A percentile compares a stretch with the other conserved stretches of the same genome.
Evolutionary conservation across 305 asterid species (phyloP).

Genomic region (Fraxinus platypoda): DNA sequence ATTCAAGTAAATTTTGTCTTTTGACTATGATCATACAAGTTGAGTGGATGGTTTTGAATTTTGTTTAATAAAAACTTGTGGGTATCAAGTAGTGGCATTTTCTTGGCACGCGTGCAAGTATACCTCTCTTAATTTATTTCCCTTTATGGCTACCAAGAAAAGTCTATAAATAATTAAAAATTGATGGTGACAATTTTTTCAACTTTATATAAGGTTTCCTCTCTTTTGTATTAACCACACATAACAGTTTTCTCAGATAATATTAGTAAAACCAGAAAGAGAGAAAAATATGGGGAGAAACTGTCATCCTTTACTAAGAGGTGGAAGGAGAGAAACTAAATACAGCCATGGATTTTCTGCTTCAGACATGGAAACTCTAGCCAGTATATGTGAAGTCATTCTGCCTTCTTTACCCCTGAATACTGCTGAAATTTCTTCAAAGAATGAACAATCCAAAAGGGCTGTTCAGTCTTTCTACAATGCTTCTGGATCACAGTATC

Average conservation of each 20-base stretch:
- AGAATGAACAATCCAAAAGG: slow-evolving; percentile 7
- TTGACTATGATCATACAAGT: neutral
- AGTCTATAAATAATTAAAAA: neutral
- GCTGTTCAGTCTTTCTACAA: slow-evolving; percentile 32
- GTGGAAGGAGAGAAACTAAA: slow-evolving; percentile 71
- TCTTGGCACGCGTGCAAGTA: neutral
- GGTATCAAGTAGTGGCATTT: neutral
- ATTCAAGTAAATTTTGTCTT: neutral
- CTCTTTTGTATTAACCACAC: neutral
- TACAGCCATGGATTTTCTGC: slow-evolving; percentile 62
- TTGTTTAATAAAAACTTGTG: neutral
- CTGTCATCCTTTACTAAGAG: slow-evolving; percentile 59
- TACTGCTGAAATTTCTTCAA: neutral
- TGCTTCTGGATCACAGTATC: slow-evolving; percentile 64
- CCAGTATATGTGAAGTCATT: slow-evolving; percentile 52
- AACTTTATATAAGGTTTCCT: slow-evolving; percentile 13
- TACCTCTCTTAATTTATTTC: neutral
- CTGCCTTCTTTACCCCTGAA: slow-evolving; percentile 39
- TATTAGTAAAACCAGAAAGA: neutral
- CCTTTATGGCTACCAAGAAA: neutral
- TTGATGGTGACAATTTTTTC: neutral
- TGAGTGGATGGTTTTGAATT: neutral
- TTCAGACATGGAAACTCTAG: slow-evolving; percentile 46
- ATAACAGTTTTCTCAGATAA: neutral
- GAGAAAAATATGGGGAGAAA: slow-evolving; percentile 34